A percentile compares a stretch with the other conserved stretches of the same genome.
Conservation (phyloP, 176 grass and related monocot species). For the Aegilops bicornis region DNA sequence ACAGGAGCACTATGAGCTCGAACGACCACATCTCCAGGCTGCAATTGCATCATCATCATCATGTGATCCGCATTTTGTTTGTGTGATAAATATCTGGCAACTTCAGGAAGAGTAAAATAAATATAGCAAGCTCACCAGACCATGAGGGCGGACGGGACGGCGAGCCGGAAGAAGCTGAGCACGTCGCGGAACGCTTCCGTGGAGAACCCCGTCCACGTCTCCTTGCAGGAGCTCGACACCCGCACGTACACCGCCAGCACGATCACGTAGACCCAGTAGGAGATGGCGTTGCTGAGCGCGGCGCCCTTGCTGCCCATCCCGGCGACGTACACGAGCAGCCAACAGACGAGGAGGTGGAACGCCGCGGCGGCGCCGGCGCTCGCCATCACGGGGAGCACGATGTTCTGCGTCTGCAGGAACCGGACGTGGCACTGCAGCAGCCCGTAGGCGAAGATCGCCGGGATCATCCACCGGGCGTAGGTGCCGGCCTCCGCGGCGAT, state of each 20-base stretch:
- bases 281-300: slow-evolving; percentile 16
- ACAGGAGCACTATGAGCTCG: slow-evolving; percentile 37
- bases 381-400: not conserved
- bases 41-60: not conserved
- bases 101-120: not conserved
- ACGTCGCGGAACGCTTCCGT: slow-evolving; percentile 18
- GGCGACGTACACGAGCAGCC: not conserved
- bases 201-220: slow-evolving; percentile 45
- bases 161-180: slow-evolving; percentile 38
- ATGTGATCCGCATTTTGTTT: too few relatives aligned
- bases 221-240: slow-evolving; percentile 16
- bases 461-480: slow-evolving; percentile 59
- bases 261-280: slow-evolving; percentile 38
- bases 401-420: slow-evolving; percentile 36
- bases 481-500: slow-evolving; percentile 54
- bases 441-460: slow-evolving; percentile 41
- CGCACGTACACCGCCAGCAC: slow-evolving; percentile 24
- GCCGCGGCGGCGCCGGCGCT: not conserved
- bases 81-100: too few relatives aligned
- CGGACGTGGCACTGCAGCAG: slow-evolving; percentile 31
- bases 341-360: slow-evolving; percentile 19
- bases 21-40: slow-evolving; percentile 48
- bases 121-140: slow-evolving; percentile 18
- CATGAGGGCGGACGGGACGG: slow-evolving; percentile 34
- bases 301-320: slow-evolving; percentile 22